Evolutionary conservation across 768 basidiomycete genomes (phyloP).

Genomic region (Rhodotorula diobovata): DNA sequence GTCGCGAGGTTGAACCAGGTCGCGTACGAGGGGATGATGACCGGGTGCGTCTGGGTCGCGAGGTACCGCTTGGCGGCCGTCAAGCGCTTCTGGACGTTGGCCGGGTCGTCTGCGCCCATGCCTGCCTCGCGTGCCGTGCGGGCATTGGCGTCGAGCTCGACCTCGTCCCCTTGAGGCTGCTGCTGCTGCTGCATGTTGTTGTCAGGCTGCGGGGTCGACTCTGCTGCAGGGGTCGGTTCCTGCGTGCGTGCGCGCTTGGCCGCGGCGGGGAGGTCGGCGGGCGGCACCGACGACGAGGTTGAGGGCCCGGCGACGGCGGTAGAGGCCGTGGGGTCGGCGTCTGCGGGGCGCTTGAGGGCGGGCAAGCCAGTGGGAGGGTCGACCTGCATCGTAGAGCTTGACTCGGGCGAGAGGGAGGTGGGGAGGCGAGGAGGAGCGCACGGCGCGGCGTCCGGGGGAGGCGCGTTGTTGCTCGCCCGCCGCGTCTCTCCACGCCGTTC

Average conservation of each 20-base stretch:
- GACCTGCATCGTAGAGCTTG: neutral
- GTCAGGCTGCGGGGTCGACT: neutral
- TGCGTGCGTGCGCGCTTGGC: conserved; percentile 19
- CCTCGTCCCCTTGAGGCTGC: conserved; percentile 3
- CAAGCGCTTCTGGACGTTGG: conserved; percentile 21
- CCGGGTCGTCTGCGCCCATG: conserved; percentile 3
- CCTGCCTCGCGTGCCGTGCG: conserved; percentile 8
- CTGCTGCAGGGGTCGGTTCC: neutral
- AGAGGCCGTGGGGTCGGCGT: neutral
- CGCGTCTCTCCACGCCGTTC: too few species aligned
- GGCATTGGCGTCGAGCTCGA: conserved; percentile 7
- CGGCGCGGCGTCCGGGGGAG: too few species aligned
- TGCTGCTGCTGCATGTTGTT: too few species aligned
- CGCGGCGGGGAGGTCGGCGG: neutral
- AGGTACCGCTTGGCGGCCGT: conserved; percentile 75
- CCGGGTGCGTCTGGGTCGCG: conserved; percentile 88
- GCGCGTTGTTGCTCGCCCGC: too few species aligned
- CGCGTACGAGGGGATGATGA: conserved; percentile 93
- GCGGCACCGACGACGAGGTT: neutral
- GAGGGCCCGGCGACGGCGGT: neutral
- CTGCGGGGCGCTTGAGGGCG: conserved; percentile 4
- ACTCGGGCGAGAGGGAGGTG: too few species aligned
- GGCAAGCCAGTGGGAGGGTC: neutral
- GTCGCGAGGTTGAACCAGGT: conserved; percentile 97
- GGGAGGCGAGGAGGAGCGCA: too few species aligned